These are phyloP conservation scores for Deinandra increscens DNA, from an alignment of 129 eudicot genomes.

Conservation along the genomic window DNA sequence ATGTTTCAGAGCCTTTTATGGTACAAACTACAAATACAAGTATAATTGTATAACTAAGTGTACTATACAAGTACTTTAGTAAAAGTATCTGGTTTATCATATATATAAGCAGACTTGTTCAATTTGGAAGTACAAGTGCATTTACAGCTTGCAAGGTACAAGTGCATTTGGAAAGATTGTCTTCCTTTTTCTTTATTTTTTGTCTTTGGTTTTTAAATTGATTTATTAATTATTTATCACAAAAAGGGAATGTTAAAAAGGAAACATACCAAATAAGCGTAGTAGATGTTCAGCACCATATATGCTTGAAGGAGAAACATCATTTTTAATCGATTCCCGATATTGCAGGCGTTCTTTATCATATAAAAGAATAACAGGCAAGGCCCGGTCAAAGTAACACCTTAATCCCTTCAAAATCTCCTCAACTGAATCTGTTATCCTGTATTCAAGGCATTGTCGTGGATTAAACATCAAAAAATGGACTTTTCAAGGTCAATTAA, in stretches of 20 bases:
- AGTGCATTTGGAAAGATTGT: constrained; percentile 8
- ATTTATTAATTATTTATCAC: neutral
- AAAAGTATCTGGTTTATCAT: neutral
- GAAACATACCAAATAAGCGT: constrained; percentile 84
- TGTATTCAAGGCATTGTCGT: constrained; percentile 26
- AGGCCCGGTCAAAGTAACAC: constrained; percentile 73
- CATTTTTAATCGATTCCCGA: constrained; percentile 44
- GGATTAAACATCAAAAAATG: neutral
- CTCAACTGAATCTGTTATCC: constrained; percentile 62
- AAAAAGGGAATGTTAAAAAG: neutral
- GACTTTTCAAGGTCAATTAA: constrained; percentile 7
- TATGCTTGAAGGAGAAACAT: constrained; percentile 72
- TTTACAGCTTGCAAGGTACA: constrained; percentile 6
- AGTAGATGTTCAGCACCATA: constrained; percentile 97
- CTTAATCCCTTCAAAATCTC: constrained; percentile 84
- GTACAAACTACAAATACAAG: constrained; percentile 20
- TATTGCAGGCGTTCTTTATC: constrained; percentile 80
- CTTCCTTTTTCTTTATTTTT: neutral
- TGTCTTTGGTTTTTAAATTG: neutral
- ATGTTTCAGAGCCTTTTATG: constrained; percentile 18
- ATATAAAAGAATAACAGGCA: constrained; percentile 74
- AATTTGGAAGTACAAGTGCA: constrained; percentile 11
- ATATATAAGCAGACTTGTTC: constrained; percentile 12
- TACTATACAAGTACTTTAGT: constrained; percentile 10
- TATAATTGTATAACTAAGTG: neutral